A percentile compares a stretch with the other conserved stretches of the same genome.
Conservation (phyloP, 495 filamentous ascomycete genomes). For the Jackrogersella minutella region DNA sequence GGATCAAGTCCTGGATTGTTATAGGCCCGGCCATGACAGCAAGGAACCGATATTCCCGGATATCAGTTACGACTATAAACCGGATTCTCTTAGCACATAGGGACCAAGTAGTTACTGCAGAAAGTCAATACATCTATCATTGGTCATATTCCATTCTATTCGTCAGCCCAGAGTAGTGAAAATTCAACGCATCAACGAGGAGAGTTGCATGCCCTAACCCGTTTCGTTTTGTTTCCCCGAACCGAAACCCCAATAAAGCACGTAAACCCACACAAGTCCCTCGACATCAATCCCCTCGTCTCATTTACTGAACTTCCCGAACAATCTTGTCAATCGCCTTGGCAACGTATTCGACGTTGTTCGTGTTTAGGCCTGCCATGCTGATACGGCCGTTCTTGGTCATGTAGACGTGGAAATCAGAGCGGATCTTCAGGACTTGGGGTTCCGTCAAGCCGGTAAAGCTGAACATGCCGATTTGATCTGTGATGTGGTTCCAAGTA, state of each 20-base stretch:
- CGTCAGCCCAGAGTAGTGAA: conserved; percentile 13
- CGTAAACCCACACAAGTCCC: conserved; percentile 4
- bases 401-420: conserved; percentile 93
- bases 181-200: conserved; percentile 29
- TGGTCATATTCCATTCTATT: conserved; percentile 15
- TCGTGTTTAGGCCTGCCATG: conserved; percentile 92
- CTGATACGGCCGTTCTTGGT: conserved; percentile 98
- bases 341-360: conserved; percentile 92
- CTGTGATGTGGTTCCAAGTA: conserved; percentile 93
- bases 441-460: conserved; percentile 89
- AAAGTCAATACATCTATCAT: conserved; percentile 9
- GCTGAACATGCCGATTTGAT: conserved; percentile 99
- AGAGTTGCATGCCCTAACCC: conserved; percentile 9
- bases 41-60: neutral
- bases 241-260: conserved; percentile 22
- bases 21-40: neutral
- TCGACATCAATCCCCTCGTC: conserved; percentile 1
- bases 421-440: conserved; percentile 82
- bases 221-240: conserved; percentile 24
- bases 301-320: conserved; percentile 58
- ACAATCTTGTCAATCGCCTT: conserved; percentile 88
- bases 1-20: neutral
- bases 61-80: neutral
- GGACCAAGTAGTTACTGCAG: neutral
- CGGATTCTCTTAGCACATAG: neutral